A percentile compares a stretch with the other conserved stretches of the same genome.
Evolutionary conservation across 176 grass and related monocot genomes (phyloP).

Genomic region (Oryza brachyantha): DNA sequence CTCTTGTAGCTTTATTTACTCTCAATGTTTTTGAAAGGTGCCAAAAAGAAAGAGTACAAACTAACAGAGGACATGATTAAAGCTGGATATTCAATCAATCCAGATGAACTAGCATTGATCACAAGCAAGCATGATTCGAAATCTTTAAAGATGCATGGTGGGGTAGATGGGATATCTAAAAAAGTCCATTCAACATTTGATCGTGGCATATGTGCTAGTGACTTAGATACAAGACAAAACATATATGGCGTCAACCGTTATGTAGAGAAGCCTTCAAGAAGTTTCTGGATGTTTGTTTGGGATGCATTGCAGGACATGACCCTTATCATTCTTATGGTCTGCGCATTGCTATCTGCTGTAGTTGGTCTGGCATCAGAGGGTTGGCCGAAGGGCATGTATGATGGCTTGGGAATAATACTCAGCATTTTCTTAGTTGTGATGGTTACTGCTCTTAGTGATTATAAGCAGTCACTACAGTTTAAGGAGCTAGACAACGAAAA

Average conservation of each 20-base stretch:
- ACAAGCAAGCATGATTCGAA: slow-evolving; percentile 68
- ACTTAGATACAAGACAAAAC: slow-evolving; percentile 58
- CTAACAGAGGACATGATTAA: slow-evolving; percentile 68
- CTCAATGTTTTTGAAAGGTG: slow-evolving; percentile 41
- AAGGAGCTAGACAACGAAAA: slow-evolving; percentile 97
- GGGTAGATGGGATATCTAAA: slow-evolving; percentile 59
- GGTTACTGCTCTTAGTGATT: slow-evolving; percentile 94
- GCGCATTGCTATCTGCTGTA: slow-evolving; percentile 77
- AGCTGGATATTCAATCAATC: slow-evolving; percentile 68
- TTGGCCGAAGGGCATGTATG: slow-evolving; percentile 93
- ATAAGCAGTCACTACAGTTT: slow-evolving; percentile 92
- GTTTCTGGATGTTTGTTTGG: slow-evolving; percentile 96
- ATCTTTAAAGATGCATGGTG: slow-evolving; percentile 64
- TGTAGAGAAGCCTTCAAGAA: slow-evolving; percentile 80
- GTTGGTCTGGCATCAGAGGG: slow-evolving; percentile 90
- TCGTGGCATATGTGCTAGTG: slow-evolving; percentile 42
- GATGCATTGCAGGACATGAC: slow-evolving; percentile 89
- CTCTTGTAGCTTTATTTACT: slow-evolving; percentile 2
- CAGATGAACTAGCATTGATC: slow-evolving; percentile 84
- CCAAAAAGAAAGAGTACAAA: slow-evolving; percentile 50
- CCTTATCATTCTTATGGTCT: slow-evolving; percentile 84
- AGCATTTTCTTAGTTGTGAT: slow-evolving; percentile 91
- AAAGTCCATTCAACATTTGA: slow-evolving; percentile 53
- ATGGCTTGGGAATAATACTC: slow-evolving; percentile 91
- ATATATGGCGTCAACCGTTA: slow-evolving; percentile 75